Evolutionary conservation across 306 rosid species (phyloP), one percentile per base, ranked within the genome.

Genomic region (Acmispon strigosus): DNA sequence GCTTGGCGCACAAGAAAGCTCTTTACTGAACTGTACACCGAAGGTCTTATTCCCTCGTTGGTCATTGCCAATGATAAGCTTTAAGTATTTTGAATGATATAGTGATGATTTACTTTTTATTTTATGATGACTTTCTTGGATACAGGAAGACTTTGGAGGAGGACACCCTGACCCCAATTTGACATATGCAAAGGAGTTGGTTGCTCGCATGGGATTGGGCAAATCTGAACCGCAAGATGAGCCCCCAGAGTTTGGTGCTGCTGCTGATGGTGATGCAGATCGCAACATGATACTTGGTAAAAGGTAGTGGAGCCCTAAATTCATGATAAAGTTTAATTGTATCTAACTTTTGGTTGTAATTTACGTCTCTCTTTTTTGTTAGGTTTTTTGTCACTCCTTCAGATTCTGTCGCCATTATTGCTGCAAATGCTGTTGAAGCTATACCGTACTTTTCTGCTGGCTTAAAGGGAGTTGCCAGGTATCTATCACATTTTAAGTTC

Each of bases 381-480:
- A 91, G 99, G 88, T 95, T 95, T 78, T 95, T 95, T 55, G 99
- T 95, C 81, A 95, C 99, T 57, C 99, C 99, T 14, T 95, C 99
- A 4, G 99, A 95, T 80, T 95, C 97, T 42, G 99, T 95, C 76
- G 99, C 99, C 78, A 89, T 95, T 52, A 91, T 95, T 79, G 99
- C 97, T 77, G 99, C 99, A 74, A 95, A 94, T 89, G 97, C 99
- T 48, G 99, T 94, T 70, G 96, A 89, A 75, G 73, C 97, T 77
- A 91, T 94, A 69, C 99, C 99, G 11, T 94, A 94, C 88, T 94
- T 94, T 83, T 83, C 89, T 75, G 48, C 86, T 72, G 99, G 99
- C 81, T 73, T 94, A 80, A 94, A 94, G 84, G 99, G 99, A 68
- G 99, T 94, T 70, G 99, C 99, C 96, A 94, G 99, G 98, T 92